These are phyloP conservation scores for Smittium culicis DNA, from an alignment of 371 early-diverging fungal genomes.

Conservation along the genomic window DNA sequence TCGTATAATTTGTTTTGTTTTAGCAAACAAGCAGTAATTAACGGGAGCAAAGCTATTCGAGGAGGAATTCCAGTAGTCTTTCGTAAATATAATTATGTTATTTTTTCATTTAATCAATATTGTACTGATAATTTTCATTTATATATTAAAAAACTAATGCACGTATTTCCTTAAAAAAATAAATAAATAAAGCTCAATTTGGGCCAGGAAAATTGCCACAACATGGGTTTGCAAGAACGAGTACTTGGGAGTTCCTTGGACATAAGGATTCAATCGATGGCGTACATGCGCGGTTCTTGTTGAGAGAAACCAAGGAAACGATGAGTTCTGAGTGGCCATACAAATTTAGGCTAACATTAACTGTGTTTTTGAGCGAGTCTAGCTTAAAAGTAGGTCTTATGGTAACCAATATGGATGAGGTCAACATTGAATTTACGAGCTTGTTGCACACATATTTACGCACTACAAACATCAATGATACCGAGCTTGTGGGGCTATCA, in stretches of 20 bases:
- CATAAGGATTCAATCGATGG: slow-evolving; percentile 36
- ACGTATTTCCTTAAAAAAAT: slow-evolving; percentile 4
- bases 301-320: slow-evolving; percentile 46
- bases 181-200: slow-evolving; percentile 24
- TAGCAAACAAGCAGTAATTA: slow-evolving; percentile 27
- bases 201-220: slow-evolving; percentile 34
- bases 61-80: slow-evolving; percentile 42
- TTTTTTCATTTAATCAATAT: too few species aligned
- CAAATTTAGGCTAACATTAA: slow-evolving; percentile 63
- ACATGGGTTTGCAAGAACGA: slow-evolving; percentile 75
- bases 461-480: slow-evolving; percentile 48
- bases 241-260: slow-evolving; percentile 48
- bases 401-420: slow-evolving; percentile 54
- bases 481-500: slow-evolving; percentile 45
- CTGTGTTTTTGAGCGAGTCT: slow-evolving; percentile 54
- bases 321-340: slow-evolving; percentile 49
- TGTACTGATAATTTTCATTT: too few species aligned
- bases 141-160: too few species aligned
- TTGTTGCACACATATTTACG: slow-evolving; percentile 84
- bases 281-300: slow-evolving; percentile 49
- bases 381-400: slow-evolving; percentile 49
- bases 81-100: slow-evolving; percentile 17
- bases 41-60: slow-evolving; percentile 34
- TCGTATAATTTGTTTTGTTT: too few species aligned
- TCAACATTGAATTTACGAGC: slow-evolving; percentile 63